Evolutionary conservation across 495 filamentous ascomycete species (phyloP).

Genomic region (Penicillium silybi): DNA sequence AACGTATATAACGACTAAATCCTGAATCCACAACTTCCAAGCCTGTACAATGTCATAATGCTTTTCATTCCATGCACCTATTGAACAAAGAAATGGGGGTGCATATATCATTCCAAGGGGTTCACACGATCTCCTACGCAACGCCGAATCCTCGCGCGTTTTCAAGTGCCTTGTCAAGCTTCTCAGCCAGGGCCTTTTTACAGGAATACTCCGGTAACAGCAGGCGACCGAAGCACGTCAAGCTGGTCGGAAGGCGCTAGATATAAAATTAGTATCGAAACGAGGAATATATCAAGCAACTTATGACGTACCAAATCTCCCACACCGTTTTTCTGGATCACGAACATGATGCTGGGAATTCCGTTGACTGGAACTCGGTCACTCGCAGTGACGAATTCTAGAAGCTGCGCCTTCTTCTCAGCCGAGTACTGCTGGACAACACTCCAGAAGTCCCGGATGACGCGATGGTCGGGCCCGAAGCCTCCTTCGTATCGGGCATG

Average conservation of each 20-base stretch:
- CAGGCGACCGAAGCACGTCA: conserved; percentile 87
- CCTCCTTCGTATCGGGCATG: conserved; percentile 73
- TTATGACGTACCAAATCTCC: conserved; percentile 47
- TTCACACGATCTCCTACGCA: conserved; percentile 30
- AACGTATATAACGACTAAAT: not conserved
- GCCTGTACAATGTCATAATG: not conserved
- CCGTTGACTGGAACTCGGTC: conserved; percentile 87
- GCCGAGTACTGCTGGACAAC: conserved; percentile 62
- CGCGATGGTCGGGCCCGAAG: conserved; percentile 61
- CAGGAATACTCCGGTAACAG: conserved; percentile 77
- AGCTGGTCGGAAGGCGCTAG: conserved; percentile 70
- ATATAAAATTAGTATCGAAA: conserved; percentile 7
- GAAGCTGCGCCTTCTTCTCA: conserved; percentile 63
- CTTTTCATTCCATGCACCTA: conserved; percentile 3
- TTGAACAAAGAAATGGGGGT: conserved; percentile 15
- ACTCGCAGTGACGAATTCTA: conserved; percentile 94
- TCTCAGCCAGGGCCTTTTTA: conserved; percentile 63
- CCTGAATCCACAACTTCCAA: not conserved
- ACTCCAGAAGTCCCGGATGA: conserved; percentile 78
- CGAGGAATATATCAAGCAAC: not conserved
- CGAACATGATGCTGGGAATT: conserved; percentile 72
- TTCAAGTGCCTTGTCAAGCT: conserved; percentile 76
- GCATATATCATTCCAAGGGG: conserved; percentile 8
- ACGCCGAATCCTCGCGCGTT: conserved; percentile 93
- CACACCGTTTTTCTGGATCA: conserved; percentile 73